A percentile compares a stretch with the other conserved stretches of the same genome.
Conservation (phyloP, 495 filamentous ascomycete genomes). For the Sphaerosporella brunnea region DNA sequence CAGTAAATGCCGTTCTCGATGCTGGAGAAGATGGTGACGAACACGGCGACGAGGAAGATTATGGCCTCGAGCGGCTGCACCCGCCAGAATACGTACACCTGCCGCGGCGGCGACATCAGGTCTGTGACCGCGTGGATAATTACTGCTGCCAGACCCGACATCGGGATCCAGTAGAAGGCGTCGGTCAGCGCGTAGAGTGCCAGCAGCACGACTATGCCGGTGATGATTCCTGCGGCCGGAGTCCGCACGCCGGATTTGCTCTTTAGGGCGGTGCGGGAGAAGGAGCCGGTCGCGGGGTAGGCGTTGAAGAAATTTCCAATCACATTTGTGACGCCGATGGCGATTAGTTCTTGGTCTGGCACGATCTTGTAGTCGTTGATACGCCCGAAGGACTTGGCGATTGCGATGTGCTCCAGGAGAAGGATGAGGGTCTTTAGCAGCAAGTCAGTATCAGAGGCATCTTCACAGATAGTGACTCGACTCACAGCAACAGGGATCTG, state of each 20-base stretch:
- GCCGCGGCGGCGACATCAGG: constrained; percentile 33
- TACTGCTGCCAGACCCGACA: constrained; percentile 30
- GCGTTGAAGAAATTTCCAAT: constrained; percentile 37
- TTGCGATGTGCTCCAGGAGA: constrained; percentile 38
- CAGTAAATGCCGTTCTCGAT: constrained; percentile 39
- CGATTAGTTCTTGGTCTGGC: constrained; percentile 38
- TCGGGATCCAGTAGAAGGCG: constrained; percentile 37
- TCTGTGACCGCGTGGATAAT: constrained; percentile 39
- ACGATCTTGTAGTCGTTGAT: constrained; percentile 39
- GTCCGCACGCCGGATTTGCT: constrained; percentile 38
- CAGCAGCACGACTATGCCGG: constrained; percentile 35
- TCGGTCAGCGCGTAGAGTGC: constrained; percentile 36
- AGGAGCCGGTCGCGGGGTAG: constrained; percentile 38
- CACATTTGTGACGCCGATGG: constrained; percentile 36
- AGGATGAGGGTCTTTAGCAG: constrained; percentile 32
- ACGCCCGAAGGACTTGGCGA: constrained; percentile 37
- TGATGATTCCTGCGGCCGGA: constrained; percentile 36
- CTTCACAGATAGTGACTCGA: background rate
- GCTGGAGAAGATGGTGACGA: constrained; percentile 34
- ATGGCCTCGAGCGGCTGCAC: constrained; percentile 35
- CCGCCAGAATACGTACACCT: constrained; percentile 36
- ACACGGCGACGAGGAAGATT: constrained; percentile 36
- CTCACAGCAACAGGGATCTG: constrained; percentile 22
- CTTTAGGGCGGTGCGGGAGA: constrained; percentile 32
- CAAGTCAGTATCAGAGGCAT: background rate